Base-by-base conservation (phyloP, 139 green algal species). In the Astrephomene gubernaculifera region DNA sequence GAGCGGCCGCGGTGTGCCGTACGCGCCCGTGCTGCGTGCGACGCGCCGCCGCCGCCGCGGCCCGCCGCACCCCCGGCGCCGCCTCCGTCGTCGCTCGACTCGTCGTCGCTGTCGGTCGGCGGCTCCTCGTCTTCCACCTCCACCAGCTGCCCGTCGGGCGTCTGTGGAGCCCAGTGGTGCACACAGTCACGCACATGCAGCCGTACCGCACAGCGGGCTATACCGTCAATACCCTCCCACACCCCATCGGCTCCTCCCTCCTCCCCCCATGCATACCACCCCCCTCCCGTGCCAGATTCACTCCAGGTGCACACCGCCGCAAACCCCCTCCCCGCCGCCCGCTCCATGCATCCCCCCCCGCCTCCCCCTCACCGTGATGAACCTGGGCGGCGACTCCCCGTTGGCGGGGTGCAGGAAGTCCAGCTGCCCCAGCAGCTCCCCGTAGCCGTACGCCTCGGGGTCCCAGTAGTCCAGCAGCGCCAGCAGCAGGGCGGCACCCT, bases 381-480 rank as follows among this genome's bases (percentile, higher is more conserved):
- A 82, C 6, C 74, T 64, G 14, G 73, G 73, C 64, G 79, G 54
- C 39, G 73, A 63, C 19, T 89, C 85, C 5, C 85, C 85, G 41
- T 68, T 83, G 57, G 79, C 82, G 29, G 87, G 76, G 60, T 91
- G 87, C 60, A 91, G 78, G 38, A 85, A 82, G 38, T 91, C 87
- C 45, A 91, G 78, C 52, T 91, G 76, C 0, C 31, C 76, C 54
- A 90, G 57, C 33, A 90, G 87, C 24, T 90, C 87, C 3, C 43
- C 35, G 24, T 83, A 53, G 27, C 87, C 83, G 63, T 75, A 85
- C 25, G 38, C 53, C 39, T 61, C n/a, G 14, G 90, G 89, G 53
- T 92, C 89, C 86, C 89, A 93, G 71, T 93, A 94, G 71, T 95
- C 92, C 14, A 91, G 53, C 85, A 95, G 81, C 0, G 83, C 65